A percentile compares a stretch with the other conserved stretches of the same genome.
Conservation (phyloP, 306 rosid species). For the Lablab purpureus region DNA sequence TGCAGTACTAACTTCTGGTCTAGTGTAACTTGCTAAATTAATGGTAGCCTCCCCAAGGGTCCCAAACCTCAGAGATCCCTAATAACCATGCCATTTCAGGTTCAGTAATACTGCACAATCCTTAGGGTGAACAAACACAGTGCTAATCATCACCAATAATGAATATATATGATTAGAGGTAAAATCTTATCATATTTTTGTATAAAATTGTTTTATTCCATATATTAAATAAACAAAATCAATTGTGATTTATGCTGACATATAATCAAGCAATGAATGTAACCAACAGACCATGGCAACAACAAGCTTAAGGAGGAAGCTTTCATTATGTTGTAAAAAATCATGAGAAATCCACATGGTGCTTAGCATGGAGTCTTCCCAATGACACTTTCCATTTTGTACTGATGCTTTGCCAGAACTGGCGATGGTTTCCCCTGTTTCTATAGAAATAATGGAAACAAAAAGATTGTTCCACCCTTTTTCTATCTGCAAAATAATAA, state of each 20-base stretch:
- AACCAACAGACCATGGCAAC: conserved; percentile 50
- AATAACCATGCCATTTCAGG: conserved; percentile 9
- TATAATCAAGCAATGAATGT: conserved; percentile 22
- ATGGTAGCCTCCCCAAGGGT: conserved; percentile 55
- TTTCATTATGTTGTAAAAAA: conserved; percentile 32
- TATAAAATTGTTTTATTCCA: no score
- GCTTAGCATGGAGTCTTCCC: conserved; percentile 48
- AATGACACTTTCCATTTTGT: conserved; percentile 50
- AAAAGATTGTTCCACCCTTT: conserved; percentile 54
- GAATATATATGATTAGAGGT: no score
- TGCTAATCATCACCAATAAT: no score
- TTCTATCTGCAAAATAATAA: conserved; percentile 38
- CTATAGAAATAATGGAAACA: conserved; percentile 39
- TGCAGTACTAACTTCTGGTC: conserved; percentile 35
- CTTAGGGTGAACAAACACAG: no score
- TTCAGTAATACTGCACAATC: not conserved
- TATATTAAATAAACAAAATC: not conserved
- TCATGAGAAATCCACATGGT: conserved; percentile 48
- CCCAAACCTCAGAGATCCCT: conserved; percentile 56
- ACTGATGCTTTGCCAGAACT: conserved; percentile 45
- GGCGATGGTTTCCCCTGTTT: conserved; percentile 51
- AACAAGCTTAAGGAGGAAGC: conserved; percentile 48
- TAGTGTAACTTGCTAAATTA: conserved; percentile 45
- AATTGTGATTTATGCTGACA: conserved; percentile 2
- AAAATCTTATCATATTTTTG: no score